A percentile compares a stretch with the other conserved stretches of the same genome.
phyloP scores from a whole-genome alignment of 2,329 filamentous ascomycete species.

The Moelleriella libera region DNA sequence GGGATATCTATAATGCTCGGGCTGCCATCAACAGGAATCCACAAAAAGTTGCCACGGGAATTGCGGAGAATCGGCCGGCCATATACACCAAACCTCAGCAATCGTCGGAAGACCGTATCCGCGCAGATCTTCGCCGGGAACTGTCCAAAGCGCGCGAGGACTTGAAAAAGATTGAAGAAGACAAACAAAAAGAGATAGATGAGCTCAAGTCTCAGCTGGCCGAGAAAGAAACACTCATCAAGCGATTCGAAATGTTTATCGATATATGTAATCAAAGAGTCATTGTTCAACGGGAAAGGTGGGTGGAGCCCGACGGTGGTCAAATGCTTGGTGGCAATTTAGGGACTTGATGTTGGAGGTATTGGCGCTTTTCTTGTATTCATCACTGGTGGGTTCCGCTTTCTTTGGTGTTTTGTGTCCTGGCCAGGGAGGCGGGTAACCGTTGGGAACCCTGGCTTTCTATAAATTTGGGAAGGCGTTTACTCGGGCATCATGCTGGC shows the following conservation, averaged over 20 bases:
- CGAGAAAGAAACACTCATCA: slow-evolving; percentile 48
- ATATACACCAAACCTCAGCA: slow-evolving; percentile 54
- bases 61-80: slow-evolving; percentile 46
- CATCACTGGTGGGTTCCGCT: too few relatives aligned
- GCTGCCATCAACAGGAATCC: slow-evolving; percentile 54
- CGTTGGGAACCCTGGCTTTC: too few relatives aligned
- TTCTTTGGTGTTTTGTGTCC: neutral
- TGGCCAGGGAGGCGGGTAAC: too few relatives aligned
- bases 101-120: slow-evolving; percentile 49
- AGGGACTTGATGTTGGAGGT: slow-evolving; percentile 9
- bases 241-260: slow-evolving; percentile 55
- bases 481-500: too few relatives aligned
- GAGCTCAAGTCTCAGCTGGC: slow-evolving; percentile 43
- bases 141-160: slow-evolving; percentile 44
- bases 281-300: slow-evolving; percentile 45
- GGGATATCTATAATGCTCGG: slow-evolving; percentile 54
- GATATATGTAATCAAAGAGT: slow-evolving; percentile 55
- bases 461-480: too few relatives aligned
- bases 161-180: slow-evolving; percentile 37
- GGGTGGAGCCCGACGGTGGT: slow-evolving; percentile 19
- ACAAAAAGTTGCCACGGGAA: slow-evolving; percentile 41
- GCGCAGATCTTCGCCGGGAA: slow-evolving; percentile 46
- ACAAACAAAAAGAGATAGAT: slow-evolving; percentile 43
- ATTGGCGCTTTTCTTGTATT: too few relatives aligned
- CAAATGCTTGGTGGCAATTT: slow-evolving; percentile 12